A percentile compares a stretch with the other conserved stretches of the same genome.
Evolutionary conservation across 768 basidiomycete genomes (phyloP).

Genomic region (Suillus clintonianus): DNA sequence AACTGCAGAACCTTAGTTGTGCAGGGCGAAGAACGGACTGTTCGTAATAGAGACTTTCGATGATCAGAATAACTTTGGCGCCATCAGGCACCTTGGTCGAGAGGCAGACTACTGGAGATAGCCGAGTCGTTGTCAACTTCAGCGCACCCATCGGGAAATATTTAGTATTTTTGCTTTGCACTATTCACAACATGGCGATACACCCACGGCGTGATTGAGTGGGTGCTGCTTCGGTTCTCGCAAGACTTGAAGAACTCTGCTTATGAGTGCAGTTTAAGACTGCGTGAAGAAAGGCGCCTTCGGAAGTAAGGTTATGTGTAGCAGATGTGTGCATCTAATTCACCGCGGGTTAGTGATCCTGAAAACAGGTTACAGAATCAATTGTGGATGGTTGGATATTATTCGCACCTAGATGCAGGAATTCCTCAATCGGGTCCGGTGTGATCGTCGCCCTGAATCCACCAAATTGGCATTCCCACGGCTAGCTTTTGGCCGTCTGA

Average conservation of each 20-base stretch:
- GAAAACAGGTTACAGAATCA: too few species aligned
- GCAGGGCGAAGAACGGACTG: neutral
- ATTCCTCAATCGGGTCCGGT: too few species aligned
- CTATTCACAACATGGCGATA: neutral
- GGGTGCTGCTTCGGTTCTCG: too few species aligned
- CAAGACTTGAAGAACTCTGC: too few species aligned
- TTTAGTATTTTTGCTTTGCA: neutral
- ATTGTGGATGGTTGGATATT: too few species aligned
- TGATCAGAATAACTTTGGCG: neutral
- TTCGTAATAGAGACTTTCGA: neutral
- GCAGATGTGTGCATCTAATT: neutral
- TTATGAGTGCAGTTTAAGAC: too few species aligned
- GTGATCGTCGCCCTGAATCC: too few species aligned
- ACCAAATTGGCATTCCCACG: too few species aligned
- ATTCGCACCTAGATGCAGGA: too few species aligned
- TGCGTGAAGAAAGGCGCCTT: neutral
- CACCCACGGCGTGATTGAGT: too few species aligned
- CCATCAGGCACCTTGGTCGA: neutral
- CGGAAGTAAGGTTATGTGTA: neutral
- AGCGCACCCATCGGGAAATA: neutral
- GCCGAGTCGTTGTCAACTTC: neutral
- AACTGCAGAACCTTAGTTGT: neutral
- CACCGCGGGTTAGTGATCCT: too few species aligned
- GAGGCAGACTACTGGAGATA: neutral
- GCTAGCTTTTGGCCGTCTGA: too few species aligned